Base-by-base conservation (phyloP, 331 rosid genomes). In the Malus hybrid region DNA sequence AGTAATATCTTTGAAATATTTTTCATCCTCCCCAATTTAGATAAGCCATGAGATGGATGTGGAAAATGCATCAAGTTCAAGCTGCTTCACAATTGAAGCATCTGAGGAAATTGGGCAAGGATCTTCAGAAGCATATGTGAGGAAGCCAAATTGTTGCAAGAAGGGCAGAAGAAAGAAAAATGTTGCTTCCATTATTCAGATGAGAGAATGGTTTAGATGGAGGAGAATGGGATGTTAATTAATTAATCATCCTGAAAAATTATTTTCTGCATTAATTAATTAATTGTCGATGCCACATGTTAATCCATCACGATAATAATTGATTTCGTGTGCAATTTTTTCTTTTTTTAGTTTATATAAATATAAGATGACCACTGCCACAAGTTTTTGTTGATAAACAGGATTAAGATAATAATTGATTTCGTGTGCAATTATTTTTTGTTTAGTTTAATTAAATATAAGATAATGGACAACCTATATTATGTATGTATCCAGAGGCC, bases 41-140 rank as follows among this genome's bases (percentile, higher is more conserved):
- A 44, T 79, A 67, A 81, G 83, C 70, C 31, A 52, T 9, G 70
- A 67, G 46, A 70, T 76, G 74, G 81, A 76, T 12, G 28, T 60
- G 54, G 90, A 71, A 76, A 81, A 83, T 69, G 73, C 81, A 65
- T 65, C 77, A 66, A 79, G 56, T 67, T 79, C 79, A 65, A 76
- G 78, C 77, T 80, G 74, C 73, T 69, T 71, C 65, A 69, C 78
- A 11, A 29, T 61, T 78, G 59, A 31, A 6, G 33, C 22, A 20
- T 59, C 80, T 65, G 54, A 13, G 54, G 5, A 46, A 46, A 12
- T 46, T 46, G 54, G 6, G 54, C 54, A 46, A 4, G 6, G 54
- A 5, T 52, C 39, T 34, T 44, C 79, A 11, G 50, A 56, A 42
- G 67, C 5, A 34, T 16, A 29, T 67, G 57, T 10, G 27, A 76